Percentiles rank a stretch among this genome's conserved stretches.
These are phyloP conservation scores for Cercophora sp. DNA, from an alignment of 495 filamentous ascomycete genomes.

Conservation along the genomic window DNA sequence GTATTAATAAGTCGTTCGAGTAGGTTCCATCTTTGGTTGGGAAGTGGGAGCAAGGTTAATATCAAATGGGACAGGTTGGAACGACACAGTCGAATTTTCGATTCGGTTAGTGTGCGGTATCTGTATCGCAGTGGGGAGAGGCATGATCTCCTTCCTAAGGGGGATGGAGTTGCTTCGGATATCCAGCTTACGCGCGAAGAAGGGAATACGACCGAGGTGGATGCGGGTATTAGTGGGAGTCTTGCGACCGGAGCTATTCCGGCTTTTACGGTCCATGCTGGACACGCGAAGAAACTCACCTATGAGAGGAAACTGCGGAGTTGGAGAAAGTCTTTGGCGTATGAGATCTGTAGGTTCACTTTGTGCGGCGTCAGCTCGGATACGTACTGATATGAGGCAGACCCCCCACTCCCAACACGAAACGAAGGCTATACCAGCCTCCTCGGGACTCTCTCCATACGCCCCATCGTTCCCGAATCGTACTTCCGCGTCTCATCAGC, in stretches of 20 bases:
- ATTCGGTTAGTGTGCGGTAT: constrained; percentile 21
- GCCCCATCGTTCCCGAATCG: neutral
- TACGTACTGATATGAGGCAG: neutral
- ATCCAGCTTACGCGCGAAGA: constrained; percentile 15
- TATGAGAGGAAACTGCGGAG: constrained; percentile 23
- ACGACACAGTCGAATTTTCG: constrained; percentile 21
- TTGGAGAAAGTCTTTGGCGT: constrained; percentile 21
- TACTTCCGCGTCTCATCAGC: constrained; percentile 16
- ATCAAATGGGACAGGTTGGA: constrained; percentile 13
- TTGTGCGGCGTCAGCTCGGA: no score
- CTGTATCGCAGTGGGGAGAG: constrained; percentile 22
- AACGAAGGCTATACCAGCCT: neutral
- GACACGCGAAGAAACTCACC: constrained; percentile 19
- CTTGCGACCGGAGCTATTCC: constrained; percentile 9
- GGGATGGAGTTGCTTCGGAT: constrained; percentile 13
- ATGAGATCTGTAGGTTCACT: constrained; percentile 14
- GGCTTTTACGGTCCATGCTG: constrained; percentile 18
- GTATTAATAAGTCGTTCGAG: constrained; percentile 11
- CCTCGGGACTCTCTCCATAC: neutral
- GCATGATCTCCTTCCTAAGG: constrained; percentile 18
- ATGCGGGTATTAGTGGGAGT: constrained; percentile 8
- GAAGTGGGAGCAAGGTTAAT: no score
- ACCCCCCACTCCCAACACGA: constrained; percentile 4
- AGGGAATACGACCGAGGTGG: constrained; percentile 6
- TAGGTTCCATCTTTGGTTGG: no score